A percentile compares a stretch with the other conserved stretches of the same genome.
Conservation (phyloP, 2,329 filamentous ascomycete genomes). For the Coleophoma eucalyptorum region DNA sequence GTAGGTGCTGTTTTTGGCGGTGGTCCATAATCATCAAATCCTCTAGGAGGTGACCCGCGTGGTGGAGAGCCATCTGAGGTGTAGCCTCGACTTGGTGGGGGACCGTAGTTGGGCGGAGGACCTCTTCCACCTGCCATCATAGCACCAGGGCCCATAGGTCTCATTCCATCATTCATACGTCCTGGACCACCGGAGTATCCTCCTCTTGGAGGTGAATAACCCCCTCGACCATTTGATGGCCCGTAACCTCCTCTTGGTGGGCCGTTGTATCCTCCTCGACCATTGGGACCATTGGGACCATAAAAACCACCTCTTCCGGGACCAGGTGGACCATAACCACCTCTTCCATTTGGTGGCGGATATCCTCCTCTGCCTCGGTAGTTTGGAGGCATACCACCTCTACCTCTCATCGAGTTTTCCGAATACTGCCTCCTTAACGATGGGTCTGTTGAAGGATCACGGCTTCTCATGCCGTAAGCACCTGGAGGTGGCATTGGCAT, state of each 20-base stretch:
- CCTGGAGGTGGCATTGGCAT: constrained; percentile 24
- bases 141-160: constrained; percentile 23
- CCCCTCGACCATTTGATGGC: constrained; percentile 43
- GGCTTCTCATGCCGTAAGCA: constrained; percentile 36
- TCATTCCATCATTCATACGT: constrained; percentile 33
- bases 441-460: constrained; percentile 42
- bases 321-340: constrained; percentile 33
- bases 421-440: constrained; percentile 40
- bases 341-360: constrained; percentile 24
- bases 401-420: constrained; percentile 19
- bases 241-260: constrained; percentile 34
- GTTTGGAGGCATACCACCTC: constrained; percentile 18
- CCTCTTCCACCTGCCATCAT: constrained; percentile 39
- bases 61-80: constrained; percentile 11
- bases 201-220: constrained; percentile 35
- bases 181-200: constrained; percentile 12
- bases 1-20: neutral
- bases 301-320: neutral
- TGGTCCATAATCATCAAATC: constrained; percentile 1
- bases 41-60: constrained; percentile 9
- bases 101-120: constrained; percentile 34
- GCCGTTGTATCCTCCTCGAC: constrained; percentile 49
- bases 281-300: constrained; percentile 33
- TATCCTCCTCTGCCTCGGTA: constrained; percentile 17
- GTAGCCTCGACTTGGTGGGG: constrained; percentile 14